Evolutionary conservation across 108 stramenopile species (phyloP).

Genomic region (Tribonema minus): DNA sequence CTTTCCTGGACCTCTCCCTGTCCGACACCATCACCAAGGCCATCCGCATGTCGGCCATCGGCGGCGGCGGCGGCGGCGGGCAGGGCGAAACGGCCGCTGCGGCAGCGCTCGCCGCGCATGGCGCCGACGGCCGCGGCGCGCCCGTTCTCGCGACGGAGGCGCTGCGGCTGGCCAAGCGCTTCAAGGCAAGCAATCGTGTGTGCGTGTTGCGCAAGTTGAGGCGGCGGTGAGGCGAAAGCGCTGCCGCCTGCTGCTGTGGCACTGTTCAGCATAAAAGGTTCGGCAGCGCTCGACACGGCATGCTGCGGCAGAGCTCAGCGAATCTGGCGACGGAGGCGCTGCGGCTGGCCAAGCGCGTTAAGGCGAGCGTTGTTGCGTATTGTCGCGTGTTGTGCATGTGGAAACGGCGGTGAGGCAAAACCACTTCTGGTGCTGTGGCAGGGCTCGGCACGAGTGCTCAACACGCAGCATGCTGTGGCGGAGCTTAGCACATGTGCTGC

Average conservation of each 20-base stretch:
- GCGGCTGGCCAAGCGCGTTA: constrained; percentile 28
- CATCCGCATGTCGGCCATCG: constrained; percentile 1
- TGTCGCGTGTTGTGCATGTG: too few species aligned
- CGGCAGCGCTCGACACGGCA: too few species aligned
- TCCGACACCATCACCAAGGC: constrained; percentile 45
- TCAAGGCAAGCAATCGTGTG: too few species aligned
- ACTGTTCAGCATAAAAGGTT: too few species aligned
- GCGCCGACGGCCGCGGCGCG: not conserved
- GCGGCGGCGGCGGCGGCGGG: not conserved
- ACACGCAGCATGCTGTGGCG: too few species aligned
- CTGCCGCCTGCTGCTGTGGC: too few species aligned
- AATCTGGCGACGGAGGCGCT: constrained; percentile 19
- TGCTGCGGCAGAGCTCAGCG: not conserved
- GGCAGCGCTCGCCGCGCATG: not conserved
- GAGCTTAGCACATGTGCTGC: not conserved
- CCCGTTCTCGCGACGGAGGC: constrained; percentile 17
- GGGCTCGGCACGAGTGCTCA: too few species aligned
- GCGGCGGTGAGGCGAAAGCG: too few species aligned
- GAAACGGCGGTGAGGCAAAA: too few species aligned
- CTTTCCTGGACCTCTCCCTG: constrained; percentile 48
- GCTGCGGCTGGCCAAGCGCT: constrained; percentile 16
- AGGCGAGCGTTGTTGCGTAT: too few species aligned
- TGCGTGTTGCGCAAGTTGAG: too few species aligned
- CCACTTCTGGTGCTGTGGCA: too few species aligned
- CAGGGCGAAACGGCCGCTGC: not conserved